A percentile compares a stretch with the other conserved stretches of the same genome.
These are phyloP conservation scores for Theobroma cacao DNA, from an alignment of 345 rosid species.

Conservation along the genomic window DNA sequence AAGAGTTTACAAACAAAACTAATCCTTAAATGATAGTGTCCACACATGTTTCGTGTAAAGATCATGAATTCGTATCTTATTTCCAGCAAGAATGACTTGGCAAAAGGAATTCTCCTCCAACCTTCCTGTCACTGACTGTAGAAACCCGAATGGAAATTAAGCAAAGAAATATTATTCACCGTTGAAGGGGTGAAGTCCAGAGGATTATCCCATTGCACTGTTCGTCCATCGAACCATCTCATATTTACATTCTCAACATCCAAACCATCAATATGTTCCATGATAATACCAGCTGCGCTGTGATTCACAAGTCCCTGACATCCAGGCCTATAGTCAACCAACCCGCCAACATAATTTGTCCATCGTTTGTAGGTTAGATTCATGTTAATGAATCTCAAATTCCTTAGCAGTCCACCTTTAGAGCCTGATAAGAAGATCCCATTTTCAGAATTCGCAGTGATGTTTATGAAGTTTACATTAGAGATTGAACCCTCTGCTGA, in stretches of 20 bases:
- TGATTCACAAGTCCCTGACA: slow-evolving; percentile 81
- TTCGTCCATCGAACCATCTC: slow-evolving; percentile 54
- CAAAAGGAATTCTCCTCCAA: neutral
- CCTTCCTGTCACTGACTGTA: slow-evolving; percentile 18
- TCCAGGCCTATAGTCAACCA: slow-evolving; percentile 86
- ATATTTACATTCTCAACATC: slow-evolving; percentile 67
- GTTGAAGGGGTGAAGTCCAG: slow-evolving; percentile 81
- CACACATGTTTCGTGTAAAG: neutral
- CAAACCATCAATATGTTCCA: slow-evolving; percentile 83
- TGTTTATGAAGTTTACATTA: slow-evolving; percentile 59
- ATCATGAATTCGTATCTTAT: neutral
- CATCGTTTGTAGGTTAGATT: slow-evolving; percentile 63
- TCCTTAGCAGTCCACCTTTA: slow-evolving; percentile 50
- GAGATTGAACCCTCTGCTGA: slow-evolving; percentile 64
- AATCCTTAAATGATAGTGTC: neutral
- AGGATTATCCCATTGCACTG: slow-evolving; percentile 63
- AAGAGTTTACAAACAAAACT: neutral
- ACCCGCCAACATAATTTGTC: slow-evolving; percentile 61
- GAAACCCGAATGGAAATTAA: slow-evolving; percentile 62
- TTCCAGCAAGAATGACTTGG: slow-evolving; percentile 7
- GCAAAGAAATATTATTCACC: slow-evolving; percentile 60
- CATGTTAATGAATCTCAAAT: slow-evolving; percentile 66
- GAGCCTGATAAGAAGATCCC: slow-evolving; percentile 87
- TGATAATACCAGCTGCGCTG: slow-evolving; percentile 71
- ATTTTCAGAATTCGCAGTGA: slow-evolving; percentile 68